A percentile compares a stretch with the other conserved stretches of the same genome.
Conservation (phyloP, 2,329 filamentous ascomycete genomes). For the Colletotrichum nymphaeae region DNA sequence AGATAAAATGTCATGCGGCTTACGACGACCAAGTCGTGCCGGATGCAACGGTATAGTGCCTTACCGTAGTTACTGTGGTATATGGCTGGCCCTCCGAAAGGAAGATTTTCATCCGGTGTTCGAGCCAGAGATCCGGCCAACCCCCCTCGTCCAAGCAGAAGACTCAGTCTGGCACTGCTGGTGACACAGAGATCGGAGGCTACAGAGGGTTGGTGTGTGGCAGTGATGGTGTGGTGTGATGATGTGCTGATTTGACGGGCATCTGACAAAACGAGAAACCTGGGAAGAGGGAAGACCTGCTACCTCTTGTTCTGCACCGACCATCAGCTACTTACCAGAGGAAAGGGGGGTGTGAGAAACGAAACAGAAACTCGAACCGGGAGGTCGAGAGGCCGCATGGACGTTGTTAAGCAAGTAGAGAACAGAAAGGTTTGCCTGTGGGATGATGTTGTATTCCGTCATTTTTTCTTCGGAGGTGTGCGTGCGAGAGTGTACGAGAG, state of each 20-base stretch:
- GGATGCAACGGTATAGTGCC: slow-evolving; percentile 7
- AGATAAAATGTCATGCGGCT: background rate
- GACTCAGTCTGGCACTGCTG: too few relatives aligned
- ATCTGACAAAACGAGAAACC: background rate
- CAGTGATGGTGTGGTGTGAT: background rate
- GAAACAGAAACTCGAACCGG: slow-evolving; percentile 32
- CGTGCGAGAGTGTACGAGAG: too few relatives aligned
- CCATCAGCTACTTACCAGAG: background rate
- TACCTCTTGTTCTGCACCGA: too few relatives aligned
- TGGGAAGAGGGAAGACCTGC: background rate
- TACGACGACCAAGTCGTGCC: background rate
- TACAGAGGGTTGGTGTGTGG: background rate
- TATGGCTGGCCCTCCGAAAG: background rate
- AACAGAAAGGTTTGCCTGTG: background rate
- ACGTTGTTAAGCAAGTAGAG: background rate
- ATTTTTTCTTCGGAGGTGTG: background rate
- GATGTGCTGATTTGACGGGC: background rate
- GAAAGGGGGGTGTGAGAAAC: background rate
- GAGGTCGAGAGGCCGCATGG: slow-evolving; percentile 3
- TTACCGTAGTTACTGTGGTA: background rate
- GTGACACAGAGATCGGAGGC: background rate
- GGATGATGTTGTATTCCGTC: background rate
- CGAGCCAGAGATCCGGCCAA: background rate
- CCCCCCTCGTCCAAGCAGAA: background rate
- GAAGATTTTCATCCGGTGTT: slow-evolving; percentile 19